Evolutionary conservation across 345 rosid genomes (phyloP).

Genomic region (Anastatica hierochuntica): DNA sequence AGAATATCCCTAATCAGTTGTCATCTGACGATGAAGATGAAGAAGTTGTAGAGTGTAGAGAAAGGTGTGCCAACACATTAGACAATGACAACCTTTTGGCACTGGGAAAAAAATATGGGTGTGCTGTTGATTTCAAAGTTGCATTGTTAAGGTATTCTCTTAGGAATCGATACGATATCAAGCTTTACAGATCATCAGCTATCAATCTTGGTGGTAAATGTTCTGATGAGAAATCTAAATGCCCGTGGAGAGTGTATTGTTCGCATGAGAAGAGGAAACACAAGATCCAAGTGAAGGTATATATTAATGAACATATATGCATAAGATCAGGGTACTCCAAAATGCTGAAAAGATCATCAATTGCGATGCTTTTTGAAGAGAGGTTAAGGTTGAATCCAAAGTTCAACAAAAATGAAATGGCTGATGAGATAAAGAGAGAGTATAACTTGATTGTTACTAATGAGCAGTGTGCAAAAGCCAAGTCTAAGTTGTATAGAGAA

Average conservation of each 20-base stretch:
- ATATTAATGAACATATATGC: not conserved
- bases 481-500: too few species aligned
- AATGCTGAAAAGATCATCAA: not conserved
- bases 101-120: not conserved
- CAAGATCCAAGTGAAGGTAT: not conserved
- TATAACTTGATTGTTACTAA: not conserved
- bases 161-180: not conserved
- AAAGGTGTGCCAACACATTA: too few species aligned
- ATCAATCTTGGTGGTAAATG: not conserved
- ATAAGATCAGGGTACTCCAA: not conserved
- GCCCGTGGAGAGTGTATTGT: not conserved
- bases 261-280: not conserved
- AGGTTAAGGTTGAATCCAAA: not conserved
- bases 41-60: too few species aligned
- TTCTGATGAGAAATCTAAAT: not conserved
- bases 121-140: not conserved
- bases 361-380: not conserved
- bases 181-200: not conserved
- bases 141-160: not conserved
- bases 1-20: too few species aligned
- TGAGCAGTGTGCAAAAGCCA: not conserved
- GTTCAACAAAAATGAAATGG: not conserved
- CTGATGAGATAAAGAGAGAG: not conserved
- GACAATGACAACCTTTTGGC: too few species aligned
- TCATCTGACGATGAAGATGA: too few species aligned